These are phyloP conservation scores for Mycena sp. DNA, from an alignment of 1,284 basidiomycete genomes.

Conservation along the genomic window DNA sequence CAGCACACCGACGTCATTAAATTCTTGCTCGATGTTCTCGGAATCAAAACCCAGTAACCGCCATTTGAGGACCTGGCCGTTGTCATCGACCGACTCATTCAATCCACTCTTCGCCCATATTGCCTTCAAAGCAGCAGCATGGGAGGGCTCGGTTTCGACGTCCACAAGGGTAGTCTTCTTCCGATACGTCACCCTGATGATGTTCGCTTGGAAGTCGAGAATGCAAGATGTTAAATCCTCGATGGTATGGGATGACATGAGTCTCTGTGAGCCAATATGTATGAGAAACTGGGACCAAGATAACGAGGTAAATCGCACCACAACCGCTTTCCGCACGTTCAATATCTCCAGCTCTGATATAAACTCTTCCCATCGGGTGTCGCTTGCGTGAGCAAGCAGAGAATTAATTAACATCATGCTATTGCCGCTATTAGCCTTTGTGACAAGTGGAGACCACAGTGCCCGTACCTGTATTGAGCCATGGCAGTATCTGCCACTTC, in stretches of 20 bases:
- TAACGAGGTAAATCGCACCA: slow-evolving; percentile 59
- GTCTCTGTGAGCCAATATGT: slow-evolving; percentile 63
- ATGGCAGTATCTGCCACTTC: slow-evolving; percentile 87
- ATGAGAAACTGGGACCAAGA: background rate
- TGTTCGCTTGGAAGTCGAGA: slow-evolving; percentile 92
- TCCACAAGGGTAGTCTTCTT: slow-evolving; percentile 85
- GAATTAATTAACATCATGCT: slow-evolving; percentile 94
- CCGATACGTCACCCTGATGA: slow-evolving; percentile 83
- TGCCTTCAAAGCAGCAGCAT: slow-evolving; percentile 70
- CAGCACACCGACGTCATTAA: slow-evolving; percentile 84
- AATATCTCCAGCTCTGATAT: slow-evolving; percentile 80
- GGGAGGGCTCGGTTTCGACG: slow-evolving; percentile 67
- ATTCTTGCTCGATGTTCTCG: slow-evolving; percentile 86
- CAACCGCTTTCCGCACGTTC: slow-evolving; percentile 85
- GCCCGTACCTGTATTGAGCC: slow-evolving; percentile 80
- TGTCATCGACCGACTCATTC: slow-evolving; percentile 57
- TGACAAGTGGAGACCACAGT: background rate
- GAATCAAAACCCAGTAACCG: slow-evolving; percentile 81
- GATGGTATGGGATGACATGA: slow-evolving; percentile 88
- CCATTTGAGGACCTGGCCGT: slow-evolving; percentile 73
- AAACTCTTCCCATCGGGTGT: slow-evolving; percentile 82
- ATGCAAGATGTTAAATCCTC: slow-evolving; percentile 90
- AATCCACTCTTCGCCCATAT: slow-evolving; percentile 79
- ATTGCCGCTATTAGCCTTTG: slow-evolving; percentile 21
- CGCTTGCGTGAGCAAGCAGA: slow-evolving; percentile 80